Evolutionary conservation across 805 yeast species (phyloP).

Genomic region (Lipomyces spencermartinsiae): DNA sequence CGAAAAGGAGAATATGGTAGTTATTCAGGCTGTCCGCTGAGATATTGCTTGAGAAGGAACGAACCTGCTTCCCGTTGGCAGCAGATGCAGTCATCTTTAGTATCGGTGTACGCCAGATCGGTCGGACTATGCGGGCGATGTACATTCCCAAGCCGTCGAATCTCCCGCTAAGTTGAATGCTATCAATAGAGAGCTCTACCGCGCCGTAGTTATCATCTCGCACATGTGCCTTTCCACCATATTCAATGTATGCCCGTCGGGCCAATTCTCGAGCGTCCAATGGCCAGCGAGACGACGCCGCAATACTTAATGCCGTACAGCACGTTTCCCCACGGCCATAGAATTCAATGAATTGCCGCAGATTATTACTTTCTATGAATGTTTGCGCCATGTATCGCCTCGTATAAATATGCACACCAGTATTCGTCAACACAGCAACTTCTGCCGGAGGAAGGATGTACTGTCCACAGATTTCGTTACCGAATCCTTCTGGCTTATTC

Average conservation of each 20-base stretch:
- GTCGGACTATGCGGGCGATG: slow-evolving; percentile 77
- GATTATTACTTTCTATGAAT: slow-evolving; percentile 69
- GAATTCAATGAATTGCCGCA: slow-evolving; percentile 70
- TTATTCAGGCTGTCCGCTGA: slow-evolving; percentile 39
- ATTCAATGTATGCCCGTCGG: slow-evolving; percentile 45
- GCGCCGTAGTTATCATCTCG: slow-evolving; percentile 40
- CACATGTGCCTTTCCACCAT: slow-evolving; percentile 48
- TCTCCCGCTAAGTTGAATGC: slow-evolving; percentile 85
- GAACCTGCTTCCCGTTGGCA: slow-evolving; percentile 8
- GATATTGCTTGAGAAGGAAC: slow-evolving; percentile 25
- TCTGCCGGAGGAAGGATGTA: slow-evolving; percentile 67
- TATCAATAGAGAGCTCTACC: slow-evolving; percentile 35
- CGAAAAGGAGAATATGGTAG: slow-evolving; percentile 45
- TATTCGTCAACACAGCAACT: slow-evolving; percentile 81
- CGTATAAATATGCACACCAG: slow-evolving; percentile 76
- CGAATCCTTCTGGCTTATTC: slow-evolving; percentile 77
- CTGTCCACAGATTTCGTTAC: slow-evolving; percentile 86
- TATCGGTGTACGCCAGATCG: slow-evolving; percentile 77
- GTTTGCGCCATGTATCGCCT: slow-evolving; percentile 82
- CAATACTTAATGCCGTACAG: slow-evolving; percentile 81
- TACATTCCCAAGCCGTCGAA: slow-evolving; percentile 86
- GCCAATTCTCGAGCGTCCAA: slow-evolving; percentile 50
- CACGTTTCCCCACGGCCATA: slow-evolving; percentile 92
- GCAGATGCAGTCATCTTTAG: slow-evolving; percentile 49
- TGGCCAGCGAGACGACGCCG: slow-evolving; percentile 54